These are phyloP conservation scores for Lablab purpureus DNA, from an alignment of 306 rosid genomes.

Conservation along the genomic window DNA sequence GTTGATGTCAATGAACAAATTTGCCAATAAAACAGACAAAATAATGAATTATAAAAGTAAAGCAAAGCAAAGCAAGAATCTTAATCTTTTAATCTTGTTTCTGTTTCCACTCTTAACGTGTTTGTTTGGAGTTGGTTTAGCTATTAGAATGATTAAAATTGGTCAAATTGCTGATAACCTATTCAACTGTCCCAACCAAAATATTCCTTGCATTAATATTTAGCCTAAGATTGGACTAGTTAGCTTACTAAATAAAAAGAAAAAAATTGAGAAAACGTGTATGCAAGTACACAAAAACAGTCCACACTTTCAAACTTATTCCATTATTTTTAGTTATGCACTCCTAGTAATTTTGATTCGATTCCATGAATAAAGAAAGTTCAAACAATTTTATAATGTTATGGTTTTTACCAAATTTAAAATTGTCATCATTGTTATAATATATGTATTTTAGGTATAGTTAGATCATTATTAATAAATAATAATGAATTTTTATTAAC, in stretches of 20 bases:
- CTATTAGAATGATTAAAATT: not conserved
- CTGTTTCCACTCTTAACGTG: no score
- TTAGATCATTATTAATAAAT: not conserved
- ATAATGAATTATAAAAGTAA: no score
- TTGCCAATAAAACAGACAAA: no score
- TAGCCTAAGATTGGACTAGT: not conserved
- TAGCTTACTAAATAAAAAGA: not conserved
- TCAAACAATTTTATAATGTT: not conserved
- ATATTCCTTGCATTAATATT: no score
- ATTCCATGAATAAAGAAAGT: no score
- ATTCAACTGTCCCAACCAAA: not conserved
- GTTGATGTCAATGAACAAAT: no score
- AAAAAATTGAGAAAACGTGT: slow-evolving; percentile 2
- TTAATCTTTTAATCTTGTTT: no score
- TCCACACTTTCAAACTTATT: not conserved
- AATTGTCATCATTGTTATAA: not conserved
- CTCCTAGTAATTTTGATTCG: no score
- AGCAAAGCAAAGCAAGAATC: no score
- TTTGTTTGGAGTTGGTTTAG: not conserved
- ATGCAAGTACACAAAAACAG: not conserved
- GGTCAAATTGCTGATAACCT: not conserved
- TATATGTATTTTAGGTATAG: not conserved
- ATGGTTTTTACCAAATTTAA: not conserved
- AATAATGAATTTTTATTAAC: no score
- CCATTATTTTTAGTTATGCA: not conserved